Base-by-base conservation (phyloP, 2,329 filamentous ascomycete genomes). In the Cytospora piceae region DNA sequence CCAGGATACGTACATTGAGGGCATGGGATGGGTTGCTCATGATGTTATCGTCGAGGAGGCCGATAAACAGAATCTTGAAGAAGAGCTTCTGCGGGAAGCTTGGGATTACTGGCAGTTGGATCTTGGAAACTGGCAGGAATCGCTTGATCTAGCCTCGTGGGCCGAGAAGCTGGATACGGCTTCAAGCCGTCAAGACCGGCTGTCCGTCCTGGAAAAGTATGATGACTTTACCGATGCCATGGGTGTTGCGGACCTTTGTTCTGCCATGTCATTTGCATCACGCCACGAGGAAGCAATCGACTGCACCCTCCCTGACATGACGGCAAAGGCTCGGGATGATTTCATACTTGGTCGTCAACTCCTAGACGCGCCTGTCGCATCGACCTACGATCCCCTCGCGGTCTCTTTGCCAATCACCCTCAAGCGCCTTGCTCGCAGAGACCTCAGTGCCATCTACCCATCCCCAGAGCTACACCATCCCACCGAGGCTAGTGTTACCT, bases 1-100 rank as follows among this genome's bases (percentile, higher is more conserved):
- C 74, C 82, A 92, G 72, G 85, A 86, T 60, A 96, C 94, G 0
- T 97, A 96, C 72, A 79, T 84, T 37, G 77, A 81, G 12, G 92
- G 90, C 20, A 95, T 97, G 90, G 93, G 92, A 51, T 86, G 88
- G 85, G 76, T 93, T 32, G 86, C 83, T 57, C 85, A 88, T 64
- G 90, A 94, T 71, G 75, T 80, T 20, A 74, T 77, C 52, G 71
- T 76, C 4, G 70, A 75, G 63, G 71, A 64, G 73, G 77, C 59
- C 69, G 74, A 56, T 72, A 73, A 42, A 76, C 80, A 29, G 79
- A 82, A 29, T 63, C 79, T 80, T 15, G 85, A 91, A 67, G 84
- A 89, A 58, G 88, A 92, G 70, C 77, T 89, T 3, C 77, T 90
- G 68, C 81, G 83, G 53, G 87, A 93, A 74, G 77, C 83, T 1